Evolutionary conservation across 2,329 filamentous ascomycete genomes (phyloP).

Genomic region (Fusarium robinianum): DNA sequence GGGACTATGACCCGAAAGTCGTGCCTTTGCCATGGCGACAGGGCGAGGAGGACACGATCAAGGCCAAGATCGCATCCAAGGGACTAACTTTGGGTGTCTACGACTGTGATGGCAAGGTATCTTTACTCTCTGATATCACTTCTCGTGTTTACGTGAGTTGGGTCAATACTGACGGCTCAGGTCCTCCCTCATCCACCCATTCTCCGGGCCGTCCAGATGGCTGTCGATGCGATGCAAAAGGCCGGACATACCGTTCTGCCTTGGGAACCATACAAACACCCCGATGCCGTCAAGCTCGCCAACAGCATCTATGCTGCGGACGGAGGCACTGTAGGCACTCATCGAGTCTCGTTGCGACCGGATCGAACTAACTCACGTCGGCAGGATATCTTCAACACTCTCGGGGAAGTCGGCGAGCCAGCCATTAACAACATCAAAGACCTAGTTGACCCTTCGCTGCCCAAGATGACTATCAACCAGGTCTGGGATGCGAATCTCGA

Average conservation of each 20-base stretch:
- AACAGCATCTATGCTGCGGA: constrained; percentile 38
- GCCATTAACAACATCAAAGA: constrained; percentile 41
- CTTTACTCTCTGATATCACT: not conserved
- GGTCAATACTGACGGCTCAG: constrained; percentile 10
- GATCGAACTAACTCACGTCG: not conserved
- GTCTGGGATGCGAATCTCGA: constrained; percentile 36
- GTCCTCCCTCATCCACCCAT: constrained; percentile 45
- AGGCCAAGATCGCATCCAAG: constrained; percentile 26
- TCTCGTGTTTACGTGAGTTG: constrained; percentile 6
- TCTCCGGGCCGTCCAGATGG: constrained; percentile 38
- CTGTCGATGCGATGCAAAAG: constrained; percentile 32
- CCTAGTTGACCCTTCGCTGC: constrained; percentile 19
- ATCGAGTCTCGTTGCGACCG: accelerated
- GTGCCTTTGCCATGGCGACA: constrained; percentile 44
- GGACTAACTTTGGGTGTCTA: constrained; percentile 42
- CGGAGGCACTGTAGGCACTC: constrained; percentile 35
- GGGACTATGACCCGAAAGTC: constrained; percentile 44
- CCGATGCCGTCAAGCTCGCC: constrained; percentile 32
- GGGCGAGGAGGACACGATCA: constrained; percentile 34
- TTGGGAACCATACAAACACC: constrained; percentile 41
- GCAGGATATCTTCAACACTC: constrained; percentile 36
- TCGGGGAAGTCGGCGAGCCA: constrained; percentile 43
- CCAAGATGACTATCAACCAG: constrained; percentile 36
- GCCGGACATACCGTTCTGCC: constrained; percentile 38
- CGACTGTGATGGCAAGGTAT: constrained; percentile 26